Percentiles rank a stretch among this genome's conserved stretches.
Evolutionary conservation across 1,284 basidiomycete species (phyloP).

Genomic region (Xanthoconium separans): DNA sequence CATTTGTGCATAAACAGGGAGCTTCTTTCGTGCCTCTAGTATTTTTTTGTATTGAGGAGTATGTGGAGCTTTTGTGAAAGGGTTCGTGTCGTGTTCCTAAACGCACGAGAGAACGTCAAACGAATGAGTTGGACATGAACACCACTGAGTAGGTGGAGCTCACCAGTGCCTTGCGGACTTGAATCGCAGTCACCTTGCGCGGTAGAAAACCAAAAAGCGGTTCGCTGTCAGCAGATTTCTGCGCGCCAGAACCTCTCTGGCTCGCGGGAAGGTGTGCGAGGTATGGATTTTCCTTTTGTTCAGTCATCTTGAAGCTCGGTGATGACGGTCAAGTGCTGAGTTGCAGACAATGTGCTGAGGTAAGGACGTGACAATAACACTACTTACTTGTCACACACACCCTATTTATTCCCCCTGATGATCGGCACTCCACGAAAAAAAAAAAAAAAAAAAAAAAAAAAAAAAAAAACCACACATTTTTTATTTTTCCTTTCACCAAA

Average conservation of each 20-base stretch:
- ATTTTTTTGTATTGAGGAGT: constrained; percentile 86
- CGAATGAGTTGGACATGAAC: not conserved
- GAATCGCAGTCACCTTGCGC: constrained; percentile 68
- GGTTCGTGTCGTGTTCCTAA: constrained; percentile 83
- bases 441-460: too few relatives aligned
- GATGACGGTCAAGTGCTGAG: constrained; percentile 5
- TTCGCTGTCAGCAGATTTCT: constrained; percentile 37
- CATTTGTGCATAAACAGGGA: constrained; percentile 95
- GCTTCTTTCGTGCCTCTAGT: constrained; percentile 77
- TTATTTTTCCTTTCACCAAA: too few relatives aligned
- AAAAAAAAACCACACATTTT: too few relatives aligned
- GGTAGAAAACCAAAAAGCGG: constrained; percentile 81
- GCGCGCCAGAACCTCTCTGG: constrained; percentile 30
- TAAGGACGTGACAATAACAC: constrained; percentile 12
- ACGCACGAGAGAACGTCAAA: constrained; percentile 1
- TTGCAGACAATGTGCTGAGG: constrained; percentile 19
- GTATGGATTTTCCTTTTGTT: constrained; percentile 52
- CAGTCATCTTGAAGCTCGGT: constrained; percentile 16
- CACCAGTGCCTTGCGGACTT: constrained; percentile 76
- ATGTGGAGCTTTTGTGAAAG: constrained; percentile 83
- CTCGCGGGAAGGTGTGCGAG: constrained; percentile 45
- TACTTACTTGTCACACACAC: too few relatives aligned
- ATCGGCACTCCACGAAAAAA: too few relatives aligned
- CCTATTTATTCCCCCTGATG: too few relatives aligned
- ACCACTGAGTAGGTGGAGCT: constrained; percentile 20